Evolutionary conservation across 208 protist genomes (phyloP).

Genomic region (Herpetomonas muscarum): DNA sequence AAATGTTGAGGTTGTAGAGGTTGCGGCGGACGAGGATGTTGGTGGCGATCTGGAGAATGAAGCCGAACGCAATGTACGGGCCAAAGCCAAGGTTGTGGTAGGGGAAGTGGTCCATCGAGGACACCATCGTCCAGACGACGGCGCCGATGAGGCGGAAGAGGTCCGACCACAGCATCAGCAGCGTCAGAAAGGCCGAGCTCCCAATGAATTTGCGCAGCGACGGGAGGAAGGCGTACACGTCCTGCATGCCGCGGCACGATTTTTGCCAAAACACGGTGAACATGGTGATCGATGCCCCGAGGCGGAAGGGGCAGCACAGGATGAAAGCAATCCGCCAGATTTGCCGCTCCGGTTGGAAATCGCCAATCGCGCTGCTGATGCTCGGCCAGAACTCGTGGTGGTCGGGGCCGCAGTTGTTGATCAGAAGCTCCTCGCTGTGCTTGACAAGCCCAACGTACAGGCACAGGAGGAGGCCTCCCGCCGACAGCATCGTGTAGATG

Average conservation of each 20-base stretch:
- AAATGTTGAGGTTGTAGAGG: constrained; percentile 51
- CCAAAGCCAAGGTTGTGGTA: constrained; percentile 66
- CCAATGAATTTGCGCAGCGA: constrained; percentile 24
- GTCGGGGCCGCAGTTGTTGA: constrained; percentile 39
- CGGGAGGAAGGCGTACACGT: constrained; percentile 28
- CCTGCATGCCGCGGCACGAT: constrained; percentile 34
- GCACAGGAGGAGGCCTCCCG: constrained; percentile 31
- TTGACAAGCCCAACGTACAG: constrained; percentile 45
- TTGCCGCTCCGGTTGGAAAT: constrained; percentile 68
- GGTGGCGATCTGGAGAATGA: constrained; percentile 37
- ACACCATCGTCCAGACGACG: constrained; percentile 50
- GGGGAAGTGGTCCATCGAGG: constrained; percentile 43
- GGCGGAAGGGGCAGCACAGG: constrained; percentile 47
- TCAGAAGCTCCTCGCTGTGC: constrained; percentile 48
- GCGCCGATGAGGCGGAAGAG: constrained; percentile 36
- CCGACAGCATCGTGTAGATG: constrained; percentile 46
- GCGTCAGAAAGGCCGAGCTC: constrained; percentile 44
- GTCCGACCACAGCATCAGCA: constrained; percentile 50
- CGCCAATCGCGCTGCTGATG: constrained; percentile 63
- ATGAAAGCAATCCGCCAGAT: constrained; percentile 59
- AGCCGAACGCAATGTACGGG: constrained; percentile 54
- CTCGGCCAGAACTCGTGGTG: constrained; percentile 78
- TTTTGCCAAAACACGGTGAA: constrained; percentile 67
- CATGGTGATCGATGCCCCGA: constrained; percentile 40
- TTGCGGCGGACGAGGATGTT: constrained; percentile 42